These are phyloP conservation scores for Marvania coccoides DNA, from an alignment of 139 green algal genomes.

Conservation along the genomic window DNA sequence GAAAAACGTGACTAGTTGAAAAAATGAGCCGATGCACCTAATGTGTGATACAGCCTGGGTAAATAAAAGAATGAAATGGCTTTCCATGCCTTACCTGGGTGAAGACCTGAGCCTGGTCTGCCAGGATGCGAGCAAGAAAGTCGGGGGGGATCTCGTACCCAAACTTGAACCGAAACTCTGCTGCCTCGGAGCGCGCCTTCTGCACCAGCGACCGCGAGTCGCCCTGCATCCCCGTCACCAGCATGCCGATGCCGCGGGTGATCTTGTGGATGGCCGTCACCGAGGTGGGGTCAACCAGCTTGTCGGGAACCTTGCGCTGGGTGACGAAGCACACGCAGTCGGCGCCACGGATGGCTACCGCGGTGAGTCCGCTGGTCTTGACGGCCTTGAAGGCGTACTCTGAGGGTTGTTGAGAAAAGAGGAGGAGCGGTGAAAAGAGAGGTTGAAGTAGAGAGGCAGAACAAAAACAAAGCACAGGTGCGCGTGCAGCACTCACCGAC, in stretches of 20 bases:
- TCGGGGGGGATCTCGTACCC: conserved; percentile 96
- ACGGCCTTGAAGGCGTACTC: conserved; percentile 99
- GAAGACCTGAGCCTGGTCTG: conserved; percentile 96
- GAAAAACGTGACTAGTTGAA: not conserved
- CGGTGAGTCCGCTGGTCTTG: conserved; percentile 81
- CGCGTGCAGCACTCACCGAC: conserved; percentile 76
- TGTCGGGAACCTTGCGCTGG: conserved; percentile 72
- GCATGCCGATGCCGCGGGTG: conserved; percentile 83
- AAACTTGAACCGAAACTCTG: conserved; percentile 90
- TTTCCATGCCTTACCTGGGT: conserved; percentile 65
- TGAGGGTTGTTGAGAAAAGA: conserved; percentile 26
- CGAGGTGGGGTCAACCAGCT: conserved; percentile 85
- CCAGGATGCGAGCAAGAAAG: conserved; percentile 82
- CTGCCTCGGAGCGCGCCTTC: conserved; percentile 77
- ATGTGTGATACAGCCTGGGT: too few relatives aligned
- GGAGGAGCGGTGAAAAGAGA: not conserved
- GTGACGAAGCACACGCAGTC: conserved; percentile 91
- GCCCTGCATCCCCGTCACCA: conserved; percentile 81
- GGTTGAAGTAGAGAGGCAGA: not conserved
- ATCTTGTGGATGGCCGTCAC: conserved; percentile 86
- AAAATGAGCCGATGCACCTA: too few relatives aligned
- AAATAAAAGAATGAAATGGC: not conserved
- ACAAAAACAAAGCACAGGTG: too few relatives aligned
- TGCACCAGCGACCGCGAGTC: conserved; percentile 81
- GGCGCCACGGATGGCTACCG: conserved; percentile 83